A percentile compares a stretch with the other conserved stretches of the same genome.
Conservation (phyloP, 805 yeast species). For the fission yeast (Schizosaccharomyces pombe) region ASM294v3 CU329670.1:3378501-3379000, state of each 20-base stretch:
- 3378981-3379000: neutral
- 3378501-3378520: too few relatives aligned
- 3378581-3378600: too few relatives aligned
- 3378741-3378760: neutral
- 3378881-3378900: constrained; percentile 35
- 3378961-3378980: neutral
- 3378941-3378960: neutral
- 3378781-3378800: constrained; percentile 9
- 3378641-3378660: constrained; percentile 6
- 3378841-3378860: constrained; percentile 38
- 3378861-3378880: constrained; percentile 31
- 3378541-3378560: too few relatives aligned
- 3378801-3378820: constrained; percentile 17
- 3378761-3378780: neutral
- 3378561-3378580: too few relatives aligned
- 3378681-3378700: neutral
- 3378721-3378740: neutral
- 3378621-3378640: constrained; percentile 9
- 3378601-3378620: neutral
- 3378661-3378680: neutral
- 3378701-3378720: neutral
- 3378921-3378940: constrained; percentile 6
- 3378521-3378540: too few relatives aligned
- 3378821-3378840: constrained; percentile 22
- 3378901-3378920: constrained; percentile 29